These are phyloP conservation scores for Xylariomycetidae sp. DNA, from an alignment of 2,329 filamentous ascomycete genomes.

Conservation along the genomic window DNA sequence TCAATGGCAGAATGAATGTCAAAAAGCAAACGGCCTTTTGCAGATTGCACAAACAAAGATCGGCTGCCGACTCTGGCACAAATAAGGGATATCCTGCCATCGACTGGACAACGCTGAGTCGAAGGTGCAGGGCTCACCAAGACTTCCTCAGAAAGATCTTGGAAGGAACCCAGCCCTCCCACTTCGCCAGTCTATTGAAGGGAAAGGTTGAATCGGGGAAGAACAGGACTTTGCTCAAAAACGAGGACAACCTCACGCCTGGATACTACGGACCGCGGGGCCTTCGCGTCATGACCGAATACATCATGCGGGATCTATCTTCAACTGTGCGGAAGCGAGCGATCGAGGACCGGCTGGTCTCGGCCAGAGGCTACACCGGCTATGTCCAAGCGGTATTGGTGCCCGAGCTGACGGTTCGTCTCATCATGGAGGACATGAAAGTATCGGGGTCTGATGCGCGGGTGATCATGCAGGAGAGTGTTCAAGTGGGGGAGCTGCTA, in stretches of 20 bases:
- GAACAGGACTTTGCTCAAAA: conserved; percentile 54
- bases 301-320: conserved; percentile 56
- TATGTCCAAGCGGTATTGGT: conserved; percentile 74
- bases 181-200: conserved; percentile 54
- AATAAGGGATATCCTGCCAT: conserved; percentile 62
- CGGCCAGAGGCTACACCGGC: conserved; percentile 57
- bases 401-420: conserved; percentile 56
- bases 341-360: conserved; percentile 58
- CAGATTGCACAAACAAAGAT: conserved; percentile 50
- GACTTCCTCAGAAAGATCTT: conserved; percentile 53
- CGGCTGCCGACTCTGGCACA: conserved; percentile 43
- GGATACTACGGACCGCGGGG: conserved; percentile 83
- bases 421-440: conserved; percentile 52
- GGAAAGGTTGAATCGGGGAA: conserved; percentile 50
- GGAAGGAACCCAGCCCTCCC: conserved; percentile 45
- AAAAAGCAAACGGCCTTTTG: conserved; percentile 59
- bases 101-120: conserved; percentile 57
- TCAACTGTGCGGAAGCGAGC: conserved; percentile 55
- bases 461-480: conserved; percentile 59
- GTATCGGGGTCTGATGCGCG: conserved; percentile 38
- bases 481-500: conserved; percentile 59
- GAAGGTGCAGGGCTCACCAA: conserved; percentile 53
- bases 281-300: conserved; percentile 64
- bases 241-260: conserved; percentile 54
- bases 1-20: conserved; percentile 44